Evolutionary conservation across 768 basidiomycete species (phyloP), one percentile per base, ranked within the genome.

Genomic region (Rhodotorula babjevae): DNA sequence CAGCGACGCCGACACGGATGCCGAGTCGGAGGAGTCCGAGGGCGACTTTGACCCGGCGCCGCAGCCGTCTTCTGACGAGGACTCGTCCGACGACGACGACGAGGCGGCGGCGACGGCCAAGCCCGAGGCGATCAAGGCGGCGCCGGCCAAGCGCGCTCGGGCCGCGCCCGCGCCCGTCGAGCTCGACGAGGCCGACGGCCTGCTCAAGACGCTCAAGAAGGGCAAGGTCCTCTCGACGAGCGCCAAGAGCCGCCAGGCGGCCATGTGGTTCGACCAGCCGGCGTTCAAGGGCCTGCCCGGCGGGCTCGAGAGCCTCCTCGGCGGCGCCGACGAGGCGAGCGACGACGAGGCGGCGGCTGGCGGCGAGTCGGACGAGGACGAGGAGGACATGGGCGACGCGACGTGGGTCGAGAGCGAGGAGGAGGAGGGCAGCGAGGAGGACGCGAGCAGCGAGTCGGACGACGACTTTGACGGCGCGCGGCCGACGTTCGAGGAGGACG

Each of bases 181-280:
- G 74, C 71, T 21, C 60, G 72, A 53, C 71, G 77, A 18, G 56
- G 67, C 77, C n/a, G 50, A 52, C 72, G 85, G 85, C 55, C 81
- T 90, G 23, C 79, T 87, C 50, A 84, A 85, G 5, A 83, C 84
- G 46, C 82, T 87, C 47, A 80, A 80, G 63, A 68, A 76, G 46
- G 67, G 81, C n/a, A 85, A 85, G 58, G 82, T 90, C 29, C 80
- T 87, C 52, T 84, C 85, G 8, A 83, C 84, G 42, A 82, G 86
- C 47, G 64, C 67, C 49, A 82, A 83, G 79, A 81, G 79, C 61
- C 78, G 82, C 33, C 80, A 88, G 58, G 86, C 93, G 4, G 86
- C 89, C 77, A 80, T 97, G n/a, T 99, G 96, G 96, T 99, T 97
- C 82, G 89, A 90, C 75, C 95, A 96, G 81, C 89, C 90, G 63